These are phyloP conservation scores for Tympanopsis confertula DNA, from an alignment of 2,329 filamentous ascomycete genomes.

Conservation along the genomic window DNA sequence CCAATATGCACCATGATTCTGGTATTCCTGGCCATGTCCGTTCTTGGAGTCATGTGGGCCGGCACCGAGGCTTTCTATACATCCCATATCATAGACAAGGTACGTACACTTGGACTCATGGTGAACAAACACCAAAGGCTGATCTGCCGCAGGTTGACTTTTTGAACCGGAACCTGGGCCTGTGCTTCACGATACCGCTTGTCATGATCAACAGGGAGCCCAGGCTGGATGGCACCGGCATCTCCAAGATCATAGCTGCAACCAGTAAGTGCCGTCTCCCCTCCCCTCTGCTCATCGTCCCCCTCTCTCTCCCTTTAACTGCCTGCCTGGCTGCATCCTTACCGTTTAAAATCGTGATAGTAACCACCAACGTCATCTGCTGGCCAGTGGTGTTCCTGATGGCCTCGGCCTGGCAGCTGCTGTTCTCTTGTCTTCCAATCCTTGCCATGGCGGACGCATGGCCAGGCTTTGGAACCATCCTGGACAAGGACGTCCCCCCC, in stretches of 20 bases:
- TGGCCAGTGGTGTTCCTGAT: slow-evolving; percentile 18
- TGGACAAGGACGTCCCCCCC: too few relatives aligned
- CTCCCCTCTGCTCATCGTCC: slow-evolving; percentile 14
- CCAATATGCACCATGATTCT: slow-evolving; percentile 34
- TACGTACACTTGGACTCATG: slow-evolving; percentile 5
- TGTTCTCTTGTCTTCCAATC: slow-evolving; percentile 3
- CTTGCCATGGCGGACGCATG: too few relatives aligned
- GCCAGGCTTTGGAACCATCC: too few relatives aligned
- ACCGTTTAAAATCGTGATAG: slow-evolving; percentile 7
- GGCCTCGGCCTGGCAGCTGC: slow-evolving; percentile 6
- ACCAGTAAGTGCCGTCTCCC: neutral
- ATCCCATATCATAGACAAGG: slow-evolving; percentile 19
- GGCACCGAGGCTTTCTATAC: slow-evolving; percentile 15
- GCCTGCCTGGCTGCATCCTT: slow-evolving; percentile 27
- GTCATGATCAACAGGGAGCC: slow-evolving; percentile 26
- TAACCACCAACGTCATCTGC: slow-evolving; percentile 19
- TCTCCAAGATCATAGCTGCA: neutral
- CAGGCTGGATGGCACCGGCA: neutral
- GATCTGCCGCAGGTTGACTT: slow-evolving; percentile 27
- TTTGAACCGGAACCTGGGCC: slow-evolving; percentile 35
- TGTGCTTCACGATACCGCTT: slow-evolving; percentile 37
- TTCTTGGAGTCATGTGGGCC: slow-evolving; percentile 7
- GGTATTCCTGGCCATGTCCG: slow-evolving; percentile 22
- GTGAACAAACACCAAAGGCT: neutral
- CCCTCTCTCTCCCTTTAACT: slow-evolving; percentile 27